Base-by-base conservation (phyloP, 768 basidiomycete genomes). In the Tubosaeta sp. region DNA sequence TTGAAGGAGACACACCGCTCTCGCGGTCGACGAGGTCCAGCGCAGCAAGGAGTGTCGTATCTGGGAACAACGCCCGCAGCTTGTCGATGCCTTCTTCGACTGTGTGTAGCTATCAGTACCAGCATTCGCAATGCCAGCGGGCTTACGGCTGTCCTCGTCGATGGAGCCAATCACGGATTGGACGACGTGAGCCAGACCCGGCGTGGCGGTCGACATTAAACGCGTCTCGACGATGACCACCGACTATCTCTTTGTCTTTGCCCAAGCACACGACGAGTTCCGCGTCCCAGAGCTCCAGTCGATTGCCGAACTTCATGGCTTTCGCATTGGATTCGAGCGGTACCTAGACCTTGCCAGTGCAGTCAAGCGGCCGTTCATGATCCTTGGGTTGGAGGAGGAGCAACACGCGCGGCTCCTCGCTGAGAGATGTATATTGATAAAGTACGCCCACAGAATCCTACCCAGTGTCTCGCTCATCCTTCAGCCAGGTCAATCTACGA, bases 221-320 rank as follows among this genome's bases (percentile, higher is more conserved):
- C 9, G 29, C 14, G 19, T 34, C 14, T 17, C 33, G 26, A 31
- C 45, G 33, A 39, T 17, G 26, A 22, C 51, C 27, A 49, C 43
- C 48, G 63, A 71, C 41, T 84, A 82, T 57, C 76, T 93, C 50
- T 70, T 95, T 48, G 77, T 86, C 41, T 90, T 93, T 69, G 90
- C 91, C 2, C 89, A 89, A 67, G 79, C 76, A 6, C 91, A 95
- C 65, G 74, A 79, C 33, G 85, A 90, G 33, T 95, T 95, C 64
- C 77, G 94, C 25, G 67, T 95, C 12, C 92, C 93, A 32, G 91
- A 94, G 65, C 78, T 97, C 0, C 67, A 71, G 29, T 94, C 92
- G 4, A 67, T 94, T 35, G 80, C 90, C 3, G 82, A 93, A 60
- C 76, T 92, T 1, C 66, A 86, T 71, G 81, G 77, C 9, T 88